A percentile compares a stretch with the other conserved stretches of the same genome.
Conservation (phyloP, 208 protist species). For the Trypanosoma vivax region DNA sequence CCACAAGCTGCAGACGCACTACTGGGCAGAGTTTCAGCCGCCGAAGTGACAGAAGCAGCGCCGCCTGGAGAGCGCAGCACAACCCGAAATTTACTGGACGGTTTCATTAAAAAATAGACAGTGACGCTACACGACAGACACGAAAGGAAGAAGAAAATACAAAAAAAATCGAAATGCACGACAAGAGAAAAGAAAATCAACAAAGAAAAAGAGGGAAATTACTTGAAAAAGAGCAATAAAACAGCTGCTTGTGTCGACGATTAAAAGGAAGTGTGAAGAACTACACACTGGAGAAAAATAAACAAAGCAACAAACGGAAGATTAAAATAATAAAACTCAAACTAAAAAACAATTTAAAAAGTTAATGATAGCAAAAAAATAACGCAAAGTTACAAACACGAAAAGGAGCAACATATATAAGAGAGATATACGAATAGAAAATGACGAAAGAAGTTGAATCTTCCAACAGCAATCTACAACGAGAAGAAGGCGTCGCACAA, state of each 20-base stretch:
- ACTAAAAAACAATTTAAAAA: no score
- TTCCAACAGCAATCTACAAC: no score
- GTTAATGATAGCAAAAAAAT: slow-evolving; percentile 1
- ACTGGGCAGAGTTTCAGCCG: background rate
- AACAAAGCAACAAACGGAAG: no score
- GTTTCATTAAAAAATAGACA: background rate
- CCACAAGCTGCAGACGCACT: background rate
- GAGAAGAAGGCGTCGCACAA: no score
- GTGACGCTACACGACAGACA: slow-evolving; percentile 3
- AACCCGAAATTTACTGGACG: slow-evolving; percentile 17
- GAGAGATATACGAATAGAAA: no score
- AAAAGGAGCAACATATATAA: background rate
- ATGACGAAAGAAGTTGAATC: no score
- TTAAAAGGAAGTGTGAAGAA: no score
- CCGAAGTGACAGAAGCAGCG: background rate
- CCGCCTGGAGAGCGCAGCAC: background rate
- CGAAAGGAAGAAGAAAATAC: slow-evolving; percentile 12
- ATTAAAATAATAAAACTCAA: no score
- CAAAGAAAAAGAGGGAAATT: no score
- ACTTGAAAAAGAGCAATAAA: no score
- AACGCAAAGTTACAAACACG: background rate
- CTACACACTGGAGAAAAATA: no score
- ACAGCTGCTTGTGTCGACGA: no score
- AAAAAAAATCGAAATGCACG: slow-evolving; percentile 6
- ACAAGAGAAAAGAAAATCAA: background rate